Base-by-base conservation (phyloP, 768 basidiomycete species). In the Rhodotorula toruloides region DNA sequence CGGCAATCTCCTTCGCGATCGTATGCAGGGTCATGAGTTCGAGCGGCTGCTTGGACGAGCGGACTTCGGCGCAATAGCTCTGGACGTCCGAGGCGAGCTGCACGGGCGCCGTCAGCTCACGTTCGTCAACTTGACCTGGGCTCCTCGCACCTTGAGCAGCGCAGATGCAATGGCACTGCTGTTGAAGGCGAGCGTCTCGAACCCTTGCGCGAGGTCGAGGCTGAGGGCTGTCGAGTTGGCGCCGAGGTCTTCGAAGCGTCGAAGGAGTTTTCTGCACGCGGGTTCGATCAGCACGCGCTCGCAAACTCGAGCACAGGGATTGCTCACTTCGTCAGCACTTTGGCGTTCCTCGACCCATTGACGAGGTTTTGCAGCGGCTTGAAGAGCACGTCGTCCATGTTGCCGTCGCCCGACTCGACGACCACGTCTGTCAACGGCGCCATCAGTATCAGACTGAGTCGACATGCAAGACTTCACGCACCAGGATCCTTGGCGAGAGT, bases 251-350 rank as follows among this genome's bases (percentile, higher is more conserved):
- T 93, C 89, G 53, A 97, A 76, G 4, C 89, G 85, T 71, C 88
- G 88, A 34, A 87, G 85, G 61, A 99, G 82, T 82, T 94, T 97
- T 80, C 92, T 94, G 61, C 11, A n/a, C n/a, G n/a, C n/a, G n/a
- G n/a, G n/a, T n/a, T n/a, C n/a, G 19, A 11, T 36, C 10, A 16
- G 32, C 2, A 27, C n/a, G n/a, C n/a, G n/a, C n/a, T n/a, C n/a
- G n/a, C n/a, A n/a, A n/a, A n/a, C n/a, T n/a, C n/a, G n/a, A n/a
- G n/a, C n/a, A n/a, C n/a, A n/a, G n/a, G n/a, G n/a, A n/a, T n/a
- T n/a, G n/a, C 68, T 12, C 19, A 70, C 69, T 71, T 71, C 16
- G 65, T 65, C 32, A 71, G 54, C 11, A 71, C 65, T 76, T 93
- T 94, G 31, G 88, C 88, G 58, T 82, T 83, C 77, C 87, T 86